phyloP scores from a whole-genome alignment of 1,284 basidiomycete species.

The Fomitopsis betulina region DNA sequence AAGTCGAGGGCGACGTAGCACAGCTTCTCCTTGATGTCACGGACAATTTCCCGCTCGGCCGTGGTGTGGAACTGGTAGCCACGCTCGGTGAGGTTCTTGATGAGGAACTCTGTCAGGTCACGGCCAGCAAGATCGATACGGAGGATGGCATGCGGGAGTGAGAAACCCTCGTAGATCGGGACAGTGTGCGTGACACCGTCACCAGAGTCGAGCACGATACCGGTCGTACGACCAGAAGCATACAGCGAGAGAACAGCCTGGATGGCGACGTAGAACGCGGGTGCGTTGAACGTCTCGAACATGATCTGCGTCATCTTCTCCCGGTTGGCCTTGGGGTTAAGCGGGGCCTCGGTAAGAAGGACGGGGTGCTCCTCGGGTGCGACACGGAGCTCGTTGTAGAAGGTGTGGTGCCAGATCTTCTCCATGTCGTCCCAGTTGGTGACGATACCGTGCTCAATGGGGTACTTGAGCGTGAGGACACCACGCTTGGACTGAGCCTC shows the following conservation, averaged over 20 bases:
- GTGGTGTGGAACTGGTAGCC: slow-evolving; percentile 95
- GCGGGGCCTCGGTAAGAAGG: slow-evolving; percentile 87
- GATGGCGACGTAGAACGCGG: slow-evolving; percentile 91
- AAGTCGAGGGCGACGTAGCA: slow-evolving; percentile 98
- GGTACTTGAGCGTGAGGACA: slow-evolving; percentile 90
- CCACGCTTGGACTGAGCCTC: slow-evolving; percentile 96
- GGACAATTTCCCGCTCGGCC: slow-evolving; percentile 93
- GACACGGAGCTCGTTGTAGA: slow-evolving; percentile 85
- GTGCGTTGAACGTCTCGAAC: slow-evolving; percentile 96
- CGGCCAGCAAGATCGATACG: slow-evolving; percentile 95
- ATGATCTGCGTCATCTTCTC: slow-evolving; percentile 98
- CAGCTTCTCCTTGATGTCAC: slow-evolving; percentile 98
- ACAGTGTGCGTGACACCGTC: slow-evolving; percentile 94
- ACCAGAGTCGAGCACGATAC: slow-evolving; percentile 93
- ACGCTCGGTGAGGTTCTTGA: slow-evolving; percentile 92
- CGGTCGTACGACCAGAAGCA: slow-evolving; percentile 88
- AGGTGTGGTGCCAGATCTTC: slow-evolving; percentile 93
- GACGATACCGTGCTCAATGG: slow-evolving; percentile 82
- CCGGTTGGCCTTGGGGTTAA: slow-evolving; percentile 92
- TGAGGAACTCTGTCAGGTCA: slow-evolving; percentile 90
- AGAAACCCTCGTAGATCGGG: slow-evolving; percentile 95
- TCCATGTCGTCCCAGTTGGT: slow-evolving; percentile 98
- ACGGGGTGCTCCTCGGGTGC: slow-evolving; percentile 92
- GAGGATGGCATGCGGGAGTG: slow-evolving; percentile 91
- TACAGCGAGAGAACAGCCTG: slow-evolving; percentile 92